Base-by-base conservation (phyloP, 352 stramenopile genomes). In the Phytophthora chlamydospora region DNA sequence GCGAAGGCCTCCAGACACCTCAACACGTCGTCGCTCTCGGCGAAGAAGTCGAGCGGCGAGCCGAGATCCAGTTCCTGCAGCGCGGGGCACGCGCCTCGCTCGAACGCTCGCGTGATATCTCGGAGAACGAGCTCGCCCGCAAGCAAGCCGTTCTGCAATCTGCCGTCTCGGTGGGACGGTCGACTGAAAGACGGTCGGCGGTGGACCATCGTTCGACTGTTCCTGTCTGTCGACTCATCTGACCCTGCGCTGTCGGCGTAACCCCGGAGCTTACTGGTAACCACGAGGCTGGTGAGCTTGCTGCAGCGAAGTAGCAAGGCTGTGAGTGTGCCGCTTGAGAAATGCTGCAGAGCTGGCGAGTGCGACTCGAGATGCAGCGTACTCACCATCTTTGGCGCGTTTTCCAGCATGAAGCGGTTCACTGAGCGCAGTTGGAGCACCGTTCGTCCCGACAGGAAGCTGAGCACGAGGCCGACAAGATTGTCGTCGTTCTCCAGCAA, bases 31-130 rank as follows among this genome's bases (percentile, higher is more conserved):
- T 83, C 75, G 40, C 74, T 80, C 50, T 90, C 80, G 2, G 72
- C 71, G n/a, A 80, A 75, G 36, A 73, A 81, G 55, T 90, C 76
- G 12, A 90, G 79, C 0, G 80, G 78, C 11, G 80, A 67, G 7
- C 46, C 58, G 6, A 90, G 50, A 27, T 68, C 60, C 14, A 90
- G 62, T 19, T 64, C 43, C 17, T 73, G 11, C 17, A 89, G 68
- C 35, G 63, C 49, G 1, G 66, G 63, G 39, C 78, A 86, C 2
- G 66, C 58, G 51, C 63, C 45, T 41, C 41, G 40, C 45, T 80
- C 35, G 38, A 83, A 68, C 10, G 67, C 65, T n/a, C 51, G 39
- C 17, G 65, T 48, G 8, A 72, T 56, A 14, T 72, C 66, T 29
- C 39, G 51, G 0, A 71, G 66, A 31, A 71, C 36, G 5, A 71